Evolutionary conservation across 2,329 filamentous ascomycete genomes (phyloP), one percentile per base, ranked within the genome.

Genomic region (Ceratocystis smalleyi): DNA sequence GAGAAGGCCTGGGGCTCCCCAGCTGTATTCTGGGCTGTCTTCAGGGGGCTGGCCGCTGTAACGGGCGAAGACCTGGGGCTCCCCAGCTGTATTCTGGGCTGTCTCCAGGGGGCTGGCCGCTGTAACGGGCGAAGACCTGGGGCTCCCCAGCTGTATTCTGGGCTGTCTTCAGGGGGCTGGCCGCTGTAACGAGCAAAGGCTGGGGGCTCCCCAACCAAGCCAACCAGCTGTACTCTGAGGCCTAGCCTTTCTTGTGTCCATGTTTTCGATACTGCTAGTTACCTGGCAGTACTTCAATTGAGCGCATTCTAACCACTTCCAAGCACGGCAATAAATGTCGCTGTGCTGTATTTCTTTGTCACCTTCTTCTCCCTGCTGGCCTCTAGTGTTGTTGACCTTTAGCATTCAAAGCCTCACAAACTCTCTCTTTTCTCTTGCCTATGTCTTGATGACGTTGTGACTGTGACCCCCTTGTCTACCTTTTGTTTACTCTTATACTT

Each of bases 401-500:
- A n/a, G n/a, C n/a, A n/a, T n/a, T 10, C 22, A 27, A n/a, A n/a
- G 8, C 59, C 19, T 43, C 59, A n/a, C 35, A 15, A 40, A 1
- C 35, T 40, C 35, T 40, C 35, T 40, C 35, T 15, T 54, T 35
- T 60, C 17, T 43, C 32, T 40, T 27, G 35, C n/a, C 30, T 19
- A 2, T 43, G 60, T n/a, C 19, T 49, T 55, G 43, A 64, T 64
- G 62, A 64, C 62, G 62, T 64, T 54, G 62, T 64, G 32, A 51
- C 27, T 54, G 62, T 64, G 32, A 51, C 27, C 43, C 30, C 47
- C 24, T n/a, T 10, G 19, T 35, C 27, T 5, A 5, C 43, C 17
- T 61, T 49, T 55, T 22, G 43, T 17, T 17, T 47, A 12, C 24
- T 10, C 35, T 40, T 40, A 40, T 40, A 40, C 10, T 12, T 40